These are phyloP conservation scores for Aquilaria agallochum DNA, from an alignment of 441 rosid species.

Conservation along the genomic window DNA sequence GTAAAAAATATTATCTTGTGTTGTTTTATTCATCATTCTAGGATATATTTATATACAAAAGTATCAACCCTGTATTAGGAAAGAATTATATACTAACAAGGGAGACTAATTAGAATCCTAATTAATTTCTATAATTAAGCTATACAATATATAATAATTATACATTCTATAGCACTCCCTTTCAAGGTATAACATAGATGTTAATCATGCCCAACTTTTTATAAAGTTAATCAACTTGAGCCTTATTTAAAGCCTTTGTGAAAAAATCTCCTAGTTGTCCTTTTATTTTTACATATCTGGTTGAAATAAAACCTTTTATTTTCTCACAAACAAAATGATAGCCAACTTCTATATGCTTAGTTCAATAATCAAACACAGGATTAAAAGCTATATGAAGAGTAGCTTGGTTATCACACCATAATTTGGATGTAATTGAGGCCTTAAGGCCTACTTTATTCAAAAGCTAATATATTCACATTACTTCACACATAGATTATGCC, in stretches of 20 bases:
- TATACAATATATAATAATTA: too few species aligned
- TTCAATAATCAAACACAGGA: neutral
- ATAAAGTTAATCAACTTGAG: conserved; percentile 8
- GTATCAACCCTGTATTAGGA: too few species aligned
- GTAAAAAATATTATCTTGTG: too few species aligned
- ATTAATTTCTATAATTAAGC: too few species aligned
- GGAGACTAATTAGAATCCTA: too few species aligned
- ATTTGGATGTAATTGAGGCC: neutral
- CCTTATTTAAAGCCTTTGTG: neutral
- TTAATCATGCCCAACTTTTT: conserved; percentile 13
- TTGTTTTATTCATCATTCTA: too few species aligned
- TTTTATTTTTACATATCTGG: too few species aligned
- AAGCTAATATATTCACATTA: neutral
- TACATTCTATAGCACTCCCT: conserved; percentile 9
- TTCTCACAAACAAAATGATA: conserved; percentile 5
- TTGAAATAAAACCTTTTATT: neutral
- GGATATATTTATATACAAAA: too few species aligned
- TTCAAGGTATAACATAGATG: conserved; percentile 5
- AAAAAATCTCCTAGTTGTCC: conserved; percentile 7
- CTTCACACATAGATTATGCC: conserved; percentile 1
- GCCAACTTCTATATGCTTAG: neutral
- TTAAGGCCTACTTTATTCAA: neutral
- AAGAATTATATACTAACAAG: too few species aligned
- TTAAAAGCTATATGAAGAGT: conserved; percentile 3
- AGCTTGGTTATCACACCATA: conserved; percentile 5